These are phyloP conservation scores for Pseudogymnoascus sp. DNA, from an alignment of 2,329 filamentous ascomycete species.

Conservation along the genomic window DNA sequence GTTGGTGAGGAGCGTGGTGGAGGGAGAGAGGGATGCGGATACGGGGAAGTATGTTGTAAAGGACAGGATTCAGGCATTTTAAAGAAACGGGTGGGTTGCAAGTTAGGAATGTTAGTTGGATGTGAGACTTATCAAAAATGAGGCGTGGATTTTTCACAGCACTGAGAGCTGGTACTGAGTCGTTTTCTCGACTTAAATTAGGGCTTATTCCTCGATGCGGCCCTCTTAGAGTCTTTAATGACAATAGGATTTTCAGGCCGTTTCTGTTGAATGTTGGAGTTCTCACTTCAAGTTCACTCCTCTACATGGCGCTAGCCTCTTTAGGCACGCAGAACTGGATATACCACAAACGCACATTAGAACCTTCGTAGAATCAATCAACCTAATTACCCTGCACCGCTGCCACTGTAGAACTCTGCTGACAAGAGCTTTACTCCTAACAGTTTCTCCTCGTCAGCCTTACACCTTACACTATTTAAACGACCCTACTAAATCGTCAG, in stretches of 20 bases:
- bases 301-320: neutral
- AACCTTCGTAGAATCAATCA: neutral
- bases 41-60: constrained; percentile 31
- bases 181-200: neutral
- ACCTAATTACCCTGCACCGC: neutral
- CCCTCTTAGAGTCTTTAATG: neutral
- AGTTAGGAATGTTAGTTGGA: neutral
- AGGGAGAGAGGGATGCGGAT: constrained; percentile 36
- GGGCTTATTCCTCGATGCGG: neutral
- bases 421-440: neutral
- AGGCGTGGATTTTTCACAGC: neutral
- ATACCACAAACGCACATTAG: neutral
- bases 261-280: neutral
- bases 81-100: neutral
- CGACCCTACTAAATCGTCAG: neutral
- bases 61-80: constrained; percentile 11
- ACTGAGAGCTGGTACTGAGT: neutral
- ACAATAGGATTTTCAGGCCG: neutral
- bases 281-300: neutral
- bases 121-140: neutral
- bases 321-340: neutral
- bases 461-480: neutral
- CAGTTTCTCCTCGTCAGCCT: neutral
- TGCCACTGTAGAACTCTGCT: neutral
- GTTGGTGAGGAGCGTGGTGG: constrained; percentile 33